Evolutionary conservation across 352 stramenopile species (phyloP).

Genomic region (Globisporangium mamillatum): DNA sequence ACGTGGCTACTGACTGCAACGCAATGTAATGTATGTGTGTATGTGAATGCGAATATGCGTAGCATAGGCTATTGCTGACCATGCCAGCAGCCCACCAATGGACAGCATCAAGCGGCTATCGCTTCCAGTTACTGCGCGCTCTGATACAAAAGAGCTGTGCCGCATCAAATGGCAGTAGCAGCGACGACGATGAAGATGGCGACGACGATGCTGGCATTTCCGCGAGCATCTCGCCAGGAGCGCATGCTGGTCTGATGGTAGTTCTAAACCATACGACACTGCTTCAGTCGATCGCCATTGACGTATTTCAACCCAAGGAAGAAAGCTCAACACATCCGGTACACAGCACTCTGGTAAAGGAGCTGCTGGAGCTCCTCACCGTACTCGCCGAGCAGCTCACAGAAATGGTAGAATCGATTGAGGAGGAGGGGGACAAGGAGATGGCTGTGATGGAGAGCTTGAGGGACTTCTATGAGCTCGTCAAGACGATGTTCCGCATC

Average conservation of each 20-base stretch:
- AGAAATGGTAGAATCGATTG: not conserved
- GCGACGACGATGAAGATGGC: not conserved
- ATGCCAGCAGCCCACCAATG: not conserved
- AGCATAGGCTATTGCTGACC: constrained; percentile 9
- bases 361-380: constrained; percentile 31
- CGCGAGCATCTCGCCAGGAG: not conserved
- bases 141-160: constrained; percentile 20
- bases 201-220: not conserved
- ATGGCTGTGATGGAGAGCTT: not conserved
- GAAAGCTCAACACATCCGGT: not conserved
- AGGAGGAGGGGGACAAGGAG: not conserved
- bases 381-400: constrained; percentile 24
- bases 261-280: not conserved
- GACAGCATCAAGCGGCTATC: constrained; percentile 28
- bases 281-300: not conserved
- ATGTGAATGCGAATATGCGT: not conserved
- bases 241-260: not conserved
- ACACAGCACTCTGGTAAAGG: not conserved
- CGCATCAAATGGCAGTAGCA: constrained; percentile 5
- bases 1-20: not conserved
- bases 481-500: constrained; percentile 20
- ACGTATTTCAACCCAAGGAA: not conserved
- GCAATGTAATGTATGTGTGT: not conserved
- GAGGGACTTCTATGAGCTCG: constrained; percentile 18
- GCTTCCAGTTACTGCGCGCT: constrained; percentile 48